Conservation (phyloP, 2,329 filamentous ascomycete species). For the Trematosphaeria pertusa region DNA sequence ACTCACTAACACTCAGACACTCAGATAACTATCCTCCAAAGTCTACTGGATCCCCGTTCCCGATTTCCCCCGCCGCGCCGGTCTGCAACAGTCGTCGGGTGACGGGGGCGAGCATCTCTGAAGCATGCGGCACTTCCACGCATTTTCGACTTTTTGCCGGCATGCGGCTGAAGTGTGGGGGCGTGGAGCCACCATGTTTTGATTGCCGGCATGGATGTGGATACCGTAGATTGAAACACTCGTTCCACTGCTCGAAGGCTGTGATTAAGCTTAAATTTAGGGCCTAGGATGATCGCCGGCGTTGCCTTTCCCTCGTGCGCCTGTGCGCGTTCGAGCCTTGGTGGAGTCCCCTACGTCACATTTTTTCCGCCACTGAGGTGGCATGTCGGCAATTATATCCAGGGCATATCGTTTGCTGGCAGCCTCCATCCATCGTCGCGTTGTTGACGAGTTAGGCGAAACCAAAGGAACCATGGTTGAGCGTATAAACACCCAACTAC, state of each 20-base stretch:
- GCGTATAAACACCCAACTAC: too few species aligned
- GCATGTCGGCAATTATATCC: constrained; percentile 9
- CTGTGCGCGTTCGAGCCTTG: constrained; percentile 3
- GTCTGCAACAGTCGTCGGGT: too few species aligned
- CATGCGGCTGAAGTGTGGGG: constrained; percentile 18
- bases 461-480: too few species aligned
- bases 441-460: too few species aligned
- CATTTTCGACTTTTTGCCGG: constrained; percentile 10
- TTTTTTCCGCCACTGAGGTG: constrained; percentile 7
- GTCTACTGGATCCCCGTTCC: too few species aligned
- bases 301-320: not conserved
- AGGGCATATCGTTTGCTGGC: too few species aligned
- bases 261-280: constrained; percentile 19
- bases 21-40: too few species aligned
- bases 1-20: too few species aligned
- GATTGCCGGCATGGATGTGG: constrained; percentile 17
- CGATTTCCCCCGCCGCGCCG: too few species aligned
- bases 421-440: not conserved
- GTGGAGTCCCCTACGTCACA: constrained; percentile 9
- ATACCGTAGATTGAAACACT: constrained; percentile 14
- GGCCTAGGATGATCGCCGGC: not conserved
- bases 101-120: too few species aligned
- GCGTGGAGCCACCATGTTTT: constrained; percentile 22
- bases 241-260: constrained; percentile 11
- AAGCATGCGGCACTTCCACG: not conserved